Percentiles rank a stretch among this genome's conserved stretches.
Evolutionary conservation across 208 protist genomes (phyloP).

Genomic region (Trypanosoma scelopori): DNA sequence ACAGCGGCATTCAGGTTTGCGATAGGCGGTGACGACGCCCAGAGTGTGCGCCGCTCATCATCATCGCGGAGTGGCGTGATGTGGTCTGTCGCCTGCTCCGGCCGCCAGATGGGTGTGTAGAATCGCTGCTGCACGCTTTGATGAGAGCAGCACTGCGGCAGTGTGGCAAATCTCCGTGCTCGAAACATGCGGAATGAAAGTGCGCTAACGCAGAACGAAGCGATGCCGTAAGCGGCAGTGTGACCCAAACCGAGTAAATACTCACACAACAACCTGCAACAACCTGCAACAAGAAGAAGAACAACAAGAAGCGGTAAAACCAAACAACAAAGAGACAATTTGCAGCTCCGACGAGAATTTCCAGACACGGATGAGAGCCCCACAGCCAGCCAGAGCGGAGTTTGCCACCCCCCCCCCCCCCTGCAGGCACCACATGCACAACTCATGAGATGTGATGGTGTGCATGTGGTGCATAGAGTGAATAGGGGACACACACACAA

Average conservation of each 20-base stretch:
- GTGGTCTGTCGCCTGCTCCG: constrained; percentile 42
- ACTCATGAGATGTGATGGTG: too few relatives aligned
- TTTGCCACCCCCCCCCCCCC: too few relatives aligned
- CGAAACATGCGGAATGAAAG: constrained; percentile 1
- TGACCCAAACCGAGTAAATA: constrained; percentile 10
- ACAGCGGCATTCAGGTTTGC: constrained; percentile 40
- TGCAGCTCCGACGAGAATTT: not conserved
- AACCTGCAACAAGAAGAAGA: too few relatives aligned
- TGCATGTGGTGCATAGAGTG: too few relatives aligned
- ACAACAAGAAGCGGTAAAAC: too few relatives aligned
- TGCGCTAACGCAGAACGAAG: not conserved
- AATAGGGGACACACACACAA: too few relatives aligned
- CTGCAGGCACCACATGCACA: too few relatives aligned
- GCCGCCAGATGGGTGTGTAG: constrained; percentile 81
- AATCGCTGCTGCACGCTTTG: constrained; percentile 22
- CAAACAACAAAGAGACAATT: not conserved
- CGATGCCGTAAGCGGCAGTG: not conserved
- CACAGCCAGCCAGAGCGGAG: too few relatives aligned
- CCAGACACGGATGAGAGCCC: too few relatives aligned
- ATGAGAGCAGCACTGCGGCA: not conserved
- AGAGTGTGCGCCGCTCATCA: constrained; percentile 71
- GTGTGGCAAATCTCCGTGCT: constrained; percentile 8
- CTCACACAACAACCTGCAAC: too few relatives aligned
- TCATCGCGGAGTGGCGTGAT: constrained; percentile 37
- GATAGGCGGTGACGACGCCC: constrained; percentile 42